These are phyloP conservation scores for Ambrosiella beaveri DNA, from an alignment of 2,329 filamentous ascomycete species.

Conservation along the genomic window DNA sequence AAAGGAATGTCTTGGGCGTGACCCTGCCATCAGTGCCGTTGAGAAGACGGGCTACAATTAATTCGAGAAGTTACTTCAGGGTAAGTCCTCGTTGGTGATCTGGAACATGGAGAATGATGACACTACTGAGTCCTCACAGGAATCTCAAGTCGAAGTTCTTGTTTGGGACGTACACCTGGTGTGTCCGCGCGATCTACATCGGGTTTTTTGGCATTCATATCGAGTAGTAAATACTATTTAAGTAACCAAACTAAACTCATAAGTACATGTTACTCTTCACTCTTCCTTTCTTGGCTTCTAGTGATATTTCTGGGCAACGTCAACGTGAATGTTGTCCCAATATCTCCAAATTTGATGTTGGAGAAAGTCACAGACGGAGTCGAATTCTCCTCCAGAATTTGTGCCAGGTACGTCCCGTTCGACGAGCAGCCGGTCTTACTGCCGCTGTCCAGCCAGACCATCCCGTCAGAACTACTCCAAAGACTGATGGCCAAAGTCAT, in stretches of 20 bases:
- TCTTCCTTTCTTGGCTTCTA: neutral
- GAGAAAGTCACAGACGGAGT: constrained; percentile 27
- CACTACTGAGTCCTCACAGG: constrained; percentile 17
- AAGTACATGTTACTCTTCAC: neutral
- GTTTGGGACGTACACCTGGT: constrained; percentile 24
- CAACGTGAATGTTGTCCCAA: constrained; percentile 25
- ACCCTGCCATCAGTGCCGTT: constrained; percentile 17
- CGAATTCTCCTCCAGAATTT: constrained; percentile 14
- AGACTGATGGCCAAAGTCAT: constrained; percentile 49
- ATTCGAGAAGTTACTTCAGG: constrained; percentile 21
- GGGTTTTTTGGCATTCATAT: constrained; percentile 17
- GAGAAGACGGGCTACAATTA: constrained; percentile 19
- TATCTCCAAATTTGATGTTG: constrained; percentile 32
- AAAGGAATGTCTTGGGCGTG: neutral
- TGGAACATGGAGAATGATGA: neutral
- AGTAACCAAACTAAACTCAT: neutral
- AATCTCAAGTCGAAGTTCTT: constrained; percentile 21
- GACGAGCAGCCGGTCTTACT: constrained; percentile 15
- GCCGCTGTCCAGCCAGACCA: constrained; percentile 61
- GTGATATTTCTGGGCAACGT: neutral
- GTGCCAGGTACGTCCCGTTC: constrained; percentile 17
- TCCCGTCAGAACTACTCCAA: constrained; percentile 40
- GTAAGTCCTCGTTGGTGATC: constrained; percentile 16
- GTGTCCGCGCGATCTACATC: constrained; percentile 23
- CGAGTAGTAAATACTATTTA: neutral